Base-by-base conservation (phyloP, 441 rosid species). In the Populus trichocarpa region DNA sequence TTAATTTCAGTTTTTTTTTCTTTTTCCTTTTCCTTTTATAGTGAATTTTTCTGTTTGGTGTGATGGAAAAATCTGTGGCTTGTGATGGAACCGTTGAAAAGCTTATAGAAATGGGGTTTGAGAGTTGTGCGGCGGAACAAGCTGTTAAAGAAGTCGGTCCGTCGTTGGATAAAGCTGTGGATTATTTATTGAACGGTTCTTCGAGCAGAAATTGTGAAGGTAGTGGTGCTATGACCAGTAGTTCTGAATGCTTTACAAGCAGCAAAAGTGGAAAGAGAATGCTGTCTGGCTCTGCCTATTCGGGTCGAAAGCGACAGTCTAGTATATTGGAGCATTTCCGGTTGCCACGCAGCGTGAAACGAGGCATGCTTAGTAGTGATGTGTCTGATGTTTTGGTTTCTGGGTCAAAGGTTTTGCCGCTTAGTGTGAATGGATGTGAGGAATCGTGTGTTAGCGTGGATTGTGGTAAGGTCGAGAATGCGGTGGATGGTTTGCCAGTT, bases 81-180 rank as follows among this genome's bases (percentile, higher is more conserved):
- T 79, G 85, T 20, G 85, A 81, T 69, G 81, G 85, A 77, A 85
- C 75, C 35, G 66, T 86, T 77, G 83, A 75, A 68, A 86, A 85
- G 71, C 89, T 93, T 53, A 78, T 85, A 33, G 91, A 90, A 78
- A 93, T 93, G 97, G 96, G 98, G 65, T 95, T 92, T 83, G 91
- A 90, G 70, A 79, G 82, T 36, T 78, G 85, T 65, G 83, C 77
- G 74, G 89, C 85, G 36, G 22, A 75, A 46, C 83, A 86, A 81
- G 97, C 97, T 76, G 87, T 93, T 4, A 81, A 88, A 69, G 85
- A 85, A 64, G 91, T 87, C 25, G 97, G 98, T 63, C 81, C 91
- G 14, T 90, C 91, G 30, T 67, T 88, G 46, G 85, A 85, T 70
- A 88, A 84, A 16, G 98, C 90, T 0, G 83, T 87, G 59, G 88